Percentiles rank a stretch among this genome's conserved stretches.
phyloP scores from a whole-genome alignment of 495 filamentous ascomycete species.

The Penicillium salamii region DNA sequence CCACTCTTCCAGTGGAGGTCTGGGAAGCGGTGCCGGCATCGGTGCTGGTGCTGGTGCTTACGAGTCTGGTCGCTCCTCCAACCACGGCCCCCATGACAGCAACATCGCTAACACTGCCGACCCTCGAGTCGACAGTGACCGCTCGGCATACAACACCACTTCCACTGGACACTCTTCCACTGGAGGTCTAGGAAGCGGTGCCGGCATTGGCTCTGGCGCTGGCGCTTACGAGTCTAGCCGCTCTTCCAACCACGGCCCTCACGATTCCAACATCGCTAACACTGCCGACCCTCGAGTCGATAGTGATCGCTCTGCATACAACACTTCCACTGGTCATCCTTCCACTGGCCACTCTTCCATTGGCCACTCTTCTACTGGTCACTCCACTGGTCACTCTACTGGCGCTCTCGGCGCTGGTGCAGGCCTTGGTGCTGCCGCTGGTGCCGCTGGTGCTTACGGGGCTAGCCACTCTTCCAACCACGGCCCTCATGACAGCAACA shows the following conservation, averaged over 20 bases:
- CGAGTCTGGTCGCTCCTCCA: constrained; percentile 3
- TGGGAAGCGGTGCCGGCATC: background rate
- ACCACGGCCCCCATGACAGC: constrained; percentile 25
- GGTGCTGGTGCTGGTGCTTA: background rate
- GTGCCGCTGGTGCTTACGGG: constrained; percentile 12
- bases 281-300: no score
- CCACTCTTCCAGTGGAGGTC: no score
- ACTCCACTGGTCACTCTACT: constrained; percentile 17
- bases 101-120: constrained; percentile 43
- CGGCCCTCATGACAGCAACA: constrained; percentile 28
- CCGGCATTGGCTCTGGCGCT: background rate
- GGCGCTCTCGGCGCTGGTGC: constrained; percentile 7
- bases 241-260: constrained; percentile 14
- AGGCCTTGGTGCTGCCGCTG: constrained; percentile 17
- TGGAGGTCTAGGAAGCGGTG: constrained; percentile 19
- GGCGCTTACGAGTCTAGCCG: background rate
- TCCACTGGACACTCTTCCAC: constrained; percentile 9
- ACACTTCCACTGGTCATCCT: constrained; percentile 44
- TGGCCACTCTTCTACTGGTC: background rate
- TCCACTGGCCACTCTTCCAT: constrained; percentile 14
- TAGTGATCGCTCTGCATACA: constrained; percentile 31
- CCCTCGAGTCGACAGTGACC: constrained; percentile 38
- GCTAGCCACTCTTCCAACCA: constrained; percentile 2
- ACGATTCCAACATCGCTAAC: constrained; percentile 4
- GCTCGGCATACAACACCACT: constrained; percentile 2